phyloP scores from a whole-genome alignment of 495 filamentous ascomycete genomes.

The Aspergillus mulundensis region DNA sequence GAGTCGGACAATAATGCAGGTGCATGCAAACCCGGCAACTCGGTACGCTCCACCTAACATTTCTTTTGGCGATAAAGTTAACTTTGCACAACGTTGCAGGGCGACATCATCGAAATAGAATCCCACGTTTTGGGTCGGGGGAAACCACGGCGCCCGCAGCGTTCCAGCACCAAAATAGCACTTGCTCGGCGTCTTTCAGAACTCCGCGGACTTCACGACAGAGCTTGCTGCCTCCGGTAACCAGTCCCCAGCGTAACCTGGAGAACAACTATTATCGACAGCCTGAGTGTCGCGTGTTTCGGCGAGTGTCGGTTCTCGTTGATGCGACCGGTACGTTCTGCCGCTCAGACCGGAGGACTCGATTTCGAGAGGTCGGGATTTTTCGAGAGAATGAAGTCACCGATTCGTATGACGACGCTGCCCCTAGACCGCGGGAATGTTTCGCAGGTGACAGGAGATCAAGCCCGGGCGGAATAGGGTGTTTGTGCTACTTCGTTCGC shows the following conservation, averaged over 20 bases:
- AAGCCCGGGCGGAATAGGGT: background rate
- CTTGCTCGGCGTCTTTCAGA: background rate
- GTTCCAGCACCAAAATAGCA: background rate
- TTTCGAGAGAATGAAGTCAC: background rate
- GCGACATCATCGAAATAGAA: background rate
- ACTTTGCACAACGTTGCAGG: background rate
- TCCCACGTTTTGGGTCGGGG: background rate
- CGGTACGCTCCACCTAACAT: background rate
- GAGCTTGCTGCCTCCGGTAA: background rate
- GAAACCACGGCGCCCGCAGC: background rate
- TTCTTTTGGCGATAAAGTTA: background rate
- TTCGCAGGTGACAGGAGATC: background rate
- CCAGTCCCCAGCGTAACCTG: background rate
- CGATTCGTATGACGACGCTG: background rate
- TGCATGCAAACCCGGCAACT: background rate
- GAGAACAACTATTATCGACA: slow-evolving; percentile 1
- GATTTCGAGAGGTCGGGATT: background rate
- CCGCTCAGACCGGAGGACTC: background rate
- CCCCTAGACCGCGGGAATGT: background rate
- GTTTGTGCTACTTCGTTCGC: background rate
- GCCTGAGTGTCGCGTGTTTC: background rate
- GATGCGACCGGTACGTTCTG: background rate
- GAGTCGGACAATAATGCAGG: background rate
- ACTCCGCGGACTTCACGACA: background rate
- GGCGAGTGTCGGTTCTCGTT: background rate